Evolutionary conservation across 768 basidiomycete genomes (phyloP).

Genomic region (Serendipita sp.): DNA sequence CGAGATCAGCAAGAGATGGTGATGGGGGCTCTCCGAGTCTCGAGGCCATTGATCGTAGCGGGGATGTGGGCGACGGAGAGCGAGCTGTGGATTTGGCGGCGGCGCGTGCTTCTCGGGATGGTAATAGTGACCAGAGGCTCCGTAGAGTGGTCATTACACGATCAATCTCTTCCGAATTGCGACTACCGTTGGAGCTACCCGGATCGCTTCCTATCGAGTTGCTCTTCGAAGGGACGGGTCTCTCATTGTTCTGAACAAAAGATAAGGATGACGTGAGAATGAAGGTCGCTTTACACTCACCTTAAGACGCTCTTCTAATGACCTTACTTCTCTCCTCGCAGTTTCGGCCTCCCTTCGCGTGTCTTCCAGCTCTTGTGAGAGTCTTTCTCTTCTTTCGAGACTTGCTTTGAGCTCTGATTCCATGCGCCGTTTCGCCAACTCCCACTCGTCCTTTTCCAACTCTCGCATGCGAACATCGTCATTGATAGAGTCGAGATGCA

Average conservation of each 20-base stretch:
- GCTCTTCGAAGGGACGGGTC: not conserved
- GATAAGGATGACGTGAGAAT: not conserved
- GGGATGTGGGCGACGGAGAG: constrained; percentile 16
- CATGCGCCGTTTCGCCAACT: constrained; percentile 13
- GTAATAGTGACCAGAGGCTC: constrained; percentile 66
- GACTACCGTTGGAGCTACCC: constrained; percentile 9
- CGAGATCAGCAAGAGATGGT: constrained; percentile 60
- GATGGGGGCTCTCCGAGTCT: not conserved
- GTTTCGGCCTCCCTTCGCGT: constrained; percentile 35
- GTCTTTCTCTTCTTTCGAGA: constrained; percentile 29
- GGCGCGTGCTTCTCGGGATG: constrained; percentile 68
- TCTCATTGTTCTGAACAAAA: constrained; percentile 5
- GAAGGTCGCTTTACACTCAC: constrained; percentile 12
- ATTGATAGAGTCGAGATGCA: constrained; percentile 36
- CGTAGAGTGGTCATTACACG: constrained; percentile 45
- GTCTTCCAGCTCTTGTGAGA: constrained; percentile 38
- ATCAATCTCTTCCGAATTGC: constrained; percentile 29
- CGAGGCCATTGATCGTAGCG: constrained; percentile 25
- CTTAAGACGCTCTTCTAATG: constrained; percentile 25
- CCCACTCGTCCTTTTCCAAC: constrained; percentile 32
- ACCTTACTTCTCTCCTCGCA: constrained; percentile 25
- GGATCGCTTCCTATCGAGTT: not conserved
- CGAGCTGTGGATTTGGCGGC: constrained; percentile 30
- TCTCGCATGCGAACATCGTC: constrained; percentile 27
- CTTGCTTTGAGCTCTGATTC: constrained; percentile 26